Conservation (phyloP, 2,329 filamentous ascomycete species). For the Trichoderma koningii region DNA sequence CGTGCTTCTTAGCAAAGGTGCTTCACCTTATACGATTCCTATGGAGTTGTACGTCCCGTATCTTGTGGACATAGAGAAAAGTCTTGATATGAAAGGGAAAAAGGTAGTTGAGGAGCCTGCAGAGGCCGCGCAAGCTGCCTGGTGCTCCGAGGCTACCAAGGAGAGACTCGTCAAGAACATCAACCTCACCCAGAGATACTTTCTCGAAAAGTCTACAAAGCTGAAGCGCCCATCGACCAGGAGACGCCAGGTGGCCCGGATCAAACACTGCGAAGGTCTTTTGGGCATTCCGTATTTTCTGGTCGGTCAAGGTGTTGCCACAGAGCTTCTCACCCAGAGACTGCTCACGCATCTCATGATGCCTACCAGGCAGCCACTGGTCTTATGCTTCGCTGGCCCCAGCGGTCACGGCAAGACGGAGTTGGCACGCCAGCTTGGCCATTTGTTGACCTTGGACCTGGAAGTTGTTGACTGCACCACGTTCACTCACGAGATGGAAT, state of each 20-base stretch:
- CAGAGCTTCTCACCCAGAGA: conserved; percentile 33
- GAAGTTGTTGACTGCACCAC: conserved; percentile 45
- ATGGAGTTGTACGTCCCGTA: conserved; percentile 7
- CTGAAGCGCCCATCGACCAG: conserved; percentile 32
- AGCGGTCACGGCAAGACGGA: conserved; percentile 55
- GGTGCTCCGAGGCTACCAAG: conserved; percentile 33
- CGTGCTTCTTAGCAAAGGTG: conserved; percentile 22
- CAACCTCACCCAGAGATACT: conserved; percentile 40
- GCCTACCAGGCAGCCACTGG: conserved; percentile 10
- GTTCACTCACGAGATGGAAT: conserved; percentile 41
- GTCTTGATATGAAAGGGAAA: not conserved
- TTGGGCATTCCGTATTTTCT: conserved; percentile 41
- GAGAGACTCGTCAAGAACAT: conserved; percentile 33
- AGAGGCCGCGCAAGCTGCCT: conserved; percentile 9
- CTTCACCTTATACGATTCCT: conserved; percentile 5
- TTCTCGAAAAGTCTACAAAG: conserved; percentile 34
- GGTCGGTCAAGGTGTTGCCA: conserved; percentile 40
- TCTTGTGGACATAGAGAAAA: not conserved
- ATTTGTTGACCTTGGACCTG: conserved; percentile 43
- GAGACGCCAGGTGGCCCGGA: conserved; percentile 35
- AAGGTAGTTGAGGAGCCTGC: too few relatives aligned
- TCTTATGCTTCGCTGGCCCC: conserved; percentile 46
- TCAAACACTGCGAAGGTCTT: conserved; percentile 33
- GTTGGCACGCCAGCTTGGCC: conserved; percentile 45
- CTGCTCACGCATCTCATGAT: conserved; percentile 19